Conservation (phyloP, 140 eudicot species). For the Anethum foeniculum region DNA sequence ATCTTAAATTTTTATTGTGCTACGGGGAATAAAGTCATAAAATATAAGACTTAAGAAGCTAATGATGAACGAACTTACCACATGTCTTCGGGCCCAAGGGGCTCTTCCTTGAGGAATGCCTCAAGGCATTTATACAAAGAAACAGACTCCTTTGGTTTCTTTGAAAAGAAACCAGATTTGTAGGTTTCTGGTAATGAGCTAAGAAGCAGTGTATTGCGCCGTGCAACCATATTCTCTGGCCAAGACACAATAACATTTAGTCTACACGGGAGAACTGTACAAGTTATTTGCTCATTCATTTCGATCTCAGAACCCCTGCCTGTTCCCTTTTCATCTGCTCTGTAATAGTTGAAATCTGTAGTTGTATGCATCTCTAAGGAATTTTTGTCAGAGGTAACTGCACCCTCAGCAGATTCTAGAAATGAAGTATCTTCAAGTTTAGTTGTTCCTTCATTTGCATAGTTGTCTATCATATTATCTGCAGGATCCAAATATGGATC, state of each 20-base stretch:
- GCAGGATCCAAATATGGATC: conserved; percentile 36
- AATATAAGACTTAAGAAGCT: background rate
- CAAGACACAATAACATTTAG: conserved; percentile 57
- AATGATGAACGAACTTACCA: conserved; percentile 42
- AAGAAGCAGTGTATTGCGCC: conserved; percentile 47
- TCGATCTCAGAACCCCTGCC: conserved; percentile 42
- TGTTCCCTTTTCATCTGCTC: conserved; percentile 63
- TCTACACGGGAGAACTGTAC: conserved; percentile 33
- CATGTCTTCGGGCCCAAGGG: conserved; percentile 98
- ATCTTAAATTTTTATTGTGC: background rate
- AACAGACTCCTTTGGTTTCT: conserved; percentile 55
- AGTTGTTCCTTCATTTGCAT: conserved; percentile 20
- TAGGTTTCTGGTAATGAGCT: conserved; percentile 53
- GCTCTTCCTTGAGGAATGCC: conserved; percentile 91
- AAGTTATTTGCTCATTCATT: conserved; percentile 48
- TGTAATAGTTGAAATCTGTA: conserved; percentile 47
- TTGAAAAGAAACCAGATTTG: conserved; percentile 40
- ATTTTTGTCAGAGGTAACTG: conserved; percentile 25
- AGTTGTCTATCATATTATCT: conserved; percentile 23
- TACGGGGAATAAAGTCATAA: background rate
- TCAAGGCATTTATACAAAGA: conserved; percentile 74
- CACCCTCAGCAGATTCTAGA: conserved; percentile 23
- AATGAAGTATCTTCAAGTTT: conserved; percentile 19
- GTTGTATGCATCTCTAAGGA: conserved; percentile 15
- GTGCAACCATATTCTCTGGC: conserved; percentile 55